Evolutionary conservation across 225 moss, liverwort and hornwort species (phyloP).

Genomic region (Pseudoscleropodium purum): DNA sequence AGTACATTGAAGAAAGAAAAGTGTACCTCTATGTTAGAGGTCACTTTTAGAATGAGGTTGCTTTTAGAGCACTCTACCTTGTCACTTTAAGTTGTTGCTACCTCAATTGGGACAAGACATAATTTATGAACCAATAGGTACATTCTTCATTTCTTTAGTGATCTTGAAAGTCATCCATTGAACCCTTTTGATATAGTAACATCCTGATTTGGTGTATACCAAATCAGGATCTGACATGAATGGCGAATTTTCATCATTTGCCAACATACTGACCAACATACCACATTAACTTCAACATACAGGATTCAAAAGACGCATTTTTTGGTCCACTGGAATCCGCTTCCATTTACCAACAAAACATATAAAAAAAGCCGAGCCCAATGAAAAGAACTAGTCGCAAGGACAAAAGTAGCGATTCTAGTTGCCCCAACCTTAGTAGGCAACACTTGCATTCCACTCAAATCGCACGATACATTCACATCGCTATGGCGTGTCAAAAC

Average conservation of each 20-base stretch:
- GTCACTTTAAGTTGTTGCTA: not conserved
- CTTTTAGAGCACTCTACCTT: too few species aligned
- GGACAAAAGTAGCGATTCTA: not conserved
- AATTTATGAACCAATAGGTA: not conserved
- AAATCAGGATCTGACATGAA: not conserved
- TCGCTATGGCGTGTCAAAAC: constrained; percentile 1
- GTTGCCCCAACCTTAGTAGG: not conserved
- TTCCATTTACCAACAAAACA: not conserved
- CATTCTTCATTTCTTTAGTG: not conserved
- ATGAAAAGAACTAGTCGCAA: not conserved
- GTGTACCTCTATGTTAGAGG: too few species aligned
- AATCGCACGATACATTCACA: not conserved
- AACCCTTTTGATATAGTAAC: too few species aligned
- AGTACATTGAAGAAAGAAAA: too few species aligned
- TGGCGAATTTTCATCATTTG: not conserved
- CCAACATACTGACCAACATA: not conserved
- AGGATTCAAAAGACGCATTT: not conserved
- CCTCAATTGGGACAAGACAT: not conserved
- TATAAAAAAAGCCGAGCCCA: too few species aligned
- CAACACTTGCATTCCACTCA: not conserved
- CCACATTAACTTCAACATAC: too few species aligned
- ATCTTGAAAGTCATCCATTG: not conserved
- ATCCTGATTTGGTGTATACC: not conserved
- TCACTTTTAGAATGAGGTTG: too few species aligned
- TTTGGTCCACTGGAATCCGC: not conserved